Evolutionary conservation across 2,329 filamentous ascomycete species (phyloP).

Genomic region (Sclerotinia subarctica): DNA sequence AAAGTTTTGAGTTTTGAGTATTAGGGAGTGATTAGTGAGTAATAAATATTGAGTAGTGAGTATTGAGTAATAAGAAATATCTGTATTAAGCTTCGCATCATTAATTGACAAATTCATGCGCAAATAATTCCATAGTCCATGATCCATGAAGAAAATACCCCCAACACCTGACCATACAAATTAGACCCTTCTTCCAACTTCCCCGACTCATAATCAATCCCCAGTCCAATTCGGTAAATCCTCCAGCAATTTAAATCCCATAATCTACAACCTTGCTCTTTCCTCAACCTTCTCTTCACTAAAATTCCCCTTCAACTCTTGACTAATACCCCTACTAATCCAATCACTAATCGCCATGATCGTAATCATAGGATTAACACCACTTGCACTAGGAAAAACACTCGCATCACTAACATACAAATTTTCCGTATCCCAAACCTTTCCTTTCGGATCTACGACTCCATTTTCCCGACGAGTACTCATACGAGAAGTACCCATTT

Average conservation of each 20-base stretch:
- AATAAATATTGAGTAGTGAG: too few relatives aligned
- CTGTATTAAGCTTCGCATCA: not conserved
- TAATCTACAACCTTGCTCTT: slow-evolving; percentile 23
- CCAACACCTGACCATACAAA: not conserved
- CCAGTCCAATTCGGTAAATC: not conserved
- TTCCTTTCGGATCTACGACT: slow-evolving; percentile 57
- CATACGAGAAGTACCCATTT: slow-evolving; percentile 80
- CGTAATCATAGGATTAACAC: slow-evolving; percentile 80
- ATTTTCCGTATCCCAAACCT: slow-evolving; percentile 62
- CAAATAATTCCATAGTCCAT: not conserved
- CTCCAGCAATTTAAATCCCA: not conserved
- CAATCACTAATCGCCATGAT: slow-evolving; percentile 67
- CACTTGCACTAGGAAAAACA: slow-evolving; percentile 72
- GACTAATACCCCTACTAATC: slow-evolving; percentile 57
- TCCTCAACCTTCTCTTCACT: not conserved
- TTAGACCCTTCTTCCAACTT: not conserved
- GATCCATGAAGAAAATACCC: not conserved
- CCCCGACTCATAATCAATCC: too few relatives aligned
- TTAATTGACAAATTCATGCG: not conserved
- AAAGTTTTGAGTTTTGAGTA: too few relatives aligned
- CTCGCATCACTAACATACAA: slow-evolving; percentile 72
- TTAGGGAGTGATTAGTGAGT: too few relatives aligned
- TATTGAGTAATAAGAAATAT: not conserved
- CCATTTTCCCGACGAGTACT: slow-evolving; percentile 47
- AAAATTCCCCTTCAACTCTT: slow-evolving; percentile 41